Conservation (phyloP, 202 grass and related monocot species). For the Brachypodium distachyon region DNA sequence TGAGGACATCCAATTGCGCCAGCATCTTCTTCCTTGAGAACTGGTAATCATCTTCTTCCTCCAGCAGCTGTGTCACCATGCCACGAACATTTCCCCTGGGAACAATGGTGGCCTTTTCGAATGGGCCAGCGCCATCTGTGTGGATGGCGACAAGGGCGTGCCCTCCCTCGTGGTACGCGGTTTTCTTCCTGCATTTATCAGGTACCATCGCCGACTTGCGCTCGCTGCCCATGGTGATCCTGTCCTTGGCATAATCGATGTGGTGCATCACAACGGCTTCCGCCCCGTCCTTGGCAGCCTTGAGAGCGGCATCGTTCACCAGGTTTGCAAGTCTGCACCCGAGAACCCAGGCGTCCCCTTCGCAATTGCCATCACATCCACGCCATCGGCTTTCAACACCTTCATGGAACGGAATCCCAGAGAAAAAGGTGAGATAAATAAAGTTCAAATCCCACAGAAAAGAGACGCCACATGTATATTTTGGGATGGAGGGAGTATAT, state of each 20-base stretch:
- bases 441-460: background rate
- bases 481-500: background rate
- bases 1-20: constrained; percentile 70
- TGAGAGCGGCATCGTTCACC: constrained; percentile 73
- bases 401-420: constrained; percentile 29
- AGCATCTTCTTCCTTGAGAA: constrained; percentile 72
- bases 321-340: constrained; percentile 82
- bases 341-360: constrained; percentile 91
- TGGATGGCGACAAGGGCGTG: constrained; percentile 76
- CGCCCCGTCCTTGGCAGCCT: constrained; percentile 80
- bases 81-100: constrained; percentile 66
- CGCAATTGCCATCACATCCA: constrained; percentile 70
- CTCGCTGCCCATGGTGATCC: constrained; percentile 88
- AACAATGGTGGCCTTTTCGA: constrained; percentile 80
- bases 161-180: constrained; percentile 78
- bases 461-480: background rate
- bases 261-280: constrained; percentile 72
- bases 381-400: constrained; percentile 77
- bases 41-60: constrained; percentile 46
- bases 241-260: constrained; percentile 79
- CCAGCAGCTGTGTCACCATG: constrained; percentile 69
- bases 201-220: constrained; percentile 88
- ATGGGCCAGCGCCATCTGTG: constrained; percentile 52
- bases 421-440: background rate
- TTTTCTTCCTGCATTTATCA: constrained; percentile 43